Conservation (phyloP, 257 asterid genomes). For the Ligustrum vulgare region DNA sequence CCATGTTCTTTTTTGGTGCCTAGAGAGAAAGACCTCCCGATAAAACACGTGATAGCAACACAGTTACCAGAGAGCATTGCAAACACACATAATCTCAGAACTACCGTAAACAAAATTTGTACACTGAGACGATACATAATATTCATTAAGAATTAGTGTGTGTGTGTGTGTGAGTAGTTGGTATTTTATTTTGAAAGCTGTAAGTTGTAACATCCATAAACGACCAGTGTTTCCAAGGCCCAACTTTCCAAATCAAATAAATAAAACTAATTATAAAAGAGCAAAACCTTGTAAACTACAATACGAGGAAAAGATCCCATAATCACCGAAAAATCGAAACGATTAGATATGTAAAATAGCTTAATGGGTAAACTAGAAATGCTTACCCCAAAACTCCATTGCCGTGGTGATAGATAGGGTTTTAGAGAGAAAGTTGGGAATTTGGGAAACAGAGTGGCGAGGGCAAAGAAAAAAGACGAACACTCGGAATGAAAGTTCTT, state of each 20-base stretch:
- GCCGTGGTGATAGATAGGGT: conserved; percentile 15
- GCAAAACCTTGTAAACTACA: not conserved
- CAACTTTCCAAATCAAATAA: not conserved
- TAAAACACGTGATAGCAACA: not conserved
- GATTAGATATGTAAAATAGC: not conserved
- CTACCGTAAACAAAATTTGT: not conserved
- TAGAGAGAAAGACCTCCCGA: too few species aligned
- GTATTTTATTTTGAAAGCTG: not conserved
- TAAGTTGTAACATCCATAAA: not conserved
- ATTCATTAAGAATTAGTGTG: not conserved
- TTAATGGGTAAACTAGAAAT: not conserved
- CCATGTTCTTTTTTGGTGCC: too few species aligned
- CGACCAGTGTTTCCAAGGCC: not conserved
- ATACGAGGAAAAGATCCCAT: not conserved
- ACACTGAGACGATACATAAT: not conserved
- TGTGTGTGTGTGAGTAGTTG: not conserved
- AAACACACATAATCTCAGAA: not conserved
- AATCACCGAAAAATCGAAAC: not conserved
- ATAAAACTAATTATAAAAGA: not conserved
- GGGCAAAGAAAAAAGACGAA: not conserved
- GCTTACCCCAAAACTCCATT: conserved; percentile 76
- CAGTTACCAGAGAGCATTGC: not conserved
- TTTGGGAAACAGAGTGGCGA: conserved; percentile 7
- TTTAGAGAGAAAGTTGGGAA: conserved; percentile 32
- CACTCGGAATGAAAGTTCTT: not conserved